Evolutionary conservation across 2,329 filamentous ascomycete species (phyloP).

Genomic region (Paecilomyces variotii): DNA sequence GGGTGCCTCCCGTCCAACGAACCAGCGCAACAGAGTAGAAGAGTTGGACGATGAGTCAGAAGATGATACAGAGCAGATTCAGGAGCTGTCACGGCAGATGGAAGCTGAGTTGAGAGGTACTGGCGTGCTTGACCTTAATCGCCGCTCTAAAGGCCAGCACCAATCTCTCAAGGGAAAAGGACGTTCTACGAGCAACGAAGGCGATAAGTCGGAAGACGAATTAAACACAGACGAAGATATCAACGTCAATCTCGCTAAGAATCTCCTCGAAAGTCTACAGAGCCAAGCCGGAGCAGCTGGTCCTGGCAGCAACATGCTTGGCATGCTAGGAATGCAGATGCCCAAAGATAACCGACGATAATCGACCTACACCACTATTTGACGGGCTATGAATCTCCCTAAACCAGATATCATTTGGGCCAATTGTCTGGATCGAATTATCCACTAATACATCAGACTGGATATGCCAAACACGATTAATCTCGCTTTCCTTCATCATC

Average conservation of each 20-base stretch:
- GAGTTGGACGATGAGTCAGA: constrained; percentile 44
- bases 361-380: not conserved
- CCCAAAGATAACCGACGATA: constrained; percentile 60
- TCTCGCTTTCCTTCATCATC: not conserved
- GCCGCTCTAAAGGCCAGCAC: constrained; percentile 9
- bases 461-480: not conserved
- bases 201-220: constrained; percentile 15
- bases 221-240: constrained; percentile 55
- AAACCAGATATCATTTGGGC: not conserved
- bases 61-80: constrained; percentile 53
- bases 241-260: constrained; percentile 81
- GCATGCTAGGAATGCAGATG: constrained; percentile 73
- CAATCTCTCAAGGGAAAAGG: constrained; percentile 22
- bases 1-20: constrained; percentile 12
- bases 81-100: constrained; percentile 38
- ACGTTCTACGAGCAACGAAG: constrained; percentile 12
- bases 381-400: not conserved
- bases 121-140: constrained; percentile 35
- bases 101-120: constrained; percentile 40
- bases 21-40: constrained; percentile 28
- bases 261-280: constrained; percentile 87
- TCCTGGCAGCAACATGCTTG: constrained; percentile 78
- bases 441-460: not conserved
- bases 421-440: not conserved
- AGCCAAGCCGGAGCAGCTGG: constrained; percentile 79